Conservation (phyloP, 345 rosid species). For the Barbarea vulgaris region DNA sequence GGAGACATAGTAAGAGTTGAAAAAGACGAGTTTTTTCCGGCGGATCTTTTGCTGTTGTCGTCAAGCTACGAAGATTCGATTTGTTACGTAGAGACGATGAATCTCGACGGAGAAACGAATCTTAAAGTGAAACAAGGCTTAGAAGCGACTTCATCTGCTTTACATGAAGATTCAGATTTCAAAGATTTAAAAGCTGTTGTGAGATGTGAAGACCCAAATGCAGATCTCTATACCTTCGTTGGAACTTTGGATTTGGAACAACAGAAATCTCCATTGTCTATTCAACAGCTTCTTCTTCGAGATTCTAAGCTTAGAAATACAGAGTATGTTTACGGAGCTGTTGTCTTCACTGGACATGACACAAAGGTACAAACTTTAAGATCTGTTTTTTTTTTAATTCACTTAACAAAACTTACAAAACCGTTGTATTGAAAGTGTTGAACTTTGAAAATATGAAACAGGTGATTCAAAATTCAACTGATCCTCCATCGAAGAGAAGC, state of each 20-base stretch:
- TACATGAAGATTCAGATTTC: conserved; percentile 71
- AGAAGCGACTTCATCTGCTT: conserved; percentile 57
- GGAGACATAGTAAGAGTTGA: conserved; percentile 91
- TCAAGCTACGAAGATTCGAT: conserved; percentile 88
- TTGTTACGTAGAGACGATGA: conserved; percentile 95
- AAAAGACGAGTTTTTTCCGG: conserved; percentile 94
- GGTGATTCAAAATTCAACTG: conserved; percentile 91
- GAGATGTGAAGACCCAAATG: conserved; percentile 94
- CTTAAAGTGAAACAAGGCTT: conserved; percentile 82
- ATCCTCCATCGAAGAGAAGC: conserved; percentile 94
- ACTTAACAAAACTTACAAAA: background rate
- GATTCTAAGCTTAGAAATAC: conserved; percentile 93
- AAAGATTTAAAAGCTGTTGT: conserved; percentile 62
- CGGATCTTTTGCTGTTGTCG: conserved; percentile 85
- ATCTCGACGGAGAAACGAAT: conserved; percentile 97
- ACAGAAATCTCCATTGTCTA: conserved; percentile 69
- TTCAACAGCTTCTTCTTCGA: conserved; percentile 90
- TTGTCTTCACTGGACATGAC: conserved; percentile 85
- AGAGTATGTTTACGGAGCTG: conserved; percentile 79
- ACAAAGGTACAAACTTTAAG: conserved; percentile 48
- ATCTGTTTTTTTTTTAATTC: background rate
- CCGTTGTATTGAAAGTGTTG: background rate
- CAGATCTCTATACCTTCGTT: conserved; percentile 77
- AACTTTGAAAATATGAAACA: conserved; percentile 18
- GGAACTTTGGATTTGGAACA: conserved; percentile 75